Percentiles rank a stretch among this genome's conserved stretches.
Evolutionary conservation across 345 rosid genomes (phyloP).

Genomic region (Turritis glabra): DNA sequence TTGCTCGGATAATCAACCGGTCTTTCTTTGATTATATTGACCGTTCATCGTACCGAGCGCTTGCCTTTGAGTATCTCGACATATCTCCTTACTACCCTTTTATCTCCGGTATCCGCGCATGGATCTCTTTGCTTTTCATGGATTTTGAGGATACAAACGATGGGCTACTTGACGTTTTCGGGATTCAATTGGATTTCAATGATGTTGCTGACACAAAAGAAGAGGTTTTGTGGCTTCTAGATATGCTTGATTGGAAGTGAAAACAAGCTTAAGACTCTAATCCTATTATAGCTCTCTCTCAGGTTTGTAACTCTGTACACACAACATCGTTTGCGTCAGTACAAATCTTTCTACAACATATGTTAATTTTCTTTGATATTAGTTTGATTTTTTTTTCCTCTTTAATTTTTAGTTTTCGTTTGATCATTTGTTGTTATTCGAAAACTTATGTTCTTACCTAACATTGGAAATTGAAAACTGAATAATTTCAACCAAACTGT

Average conservation of each 20-base stretch:
- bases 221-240: conserved; percentile 89
- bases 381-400: background rate
- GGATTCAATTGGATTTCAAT: conserved; percentile 84
- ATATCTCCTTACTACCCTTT: conserved; percentile 85
- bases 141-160: conserved; percentile 64
- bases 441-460: background rate
- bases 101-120: conserved; percentile 68
- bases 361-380: background rate
- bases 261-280: too few species aligned
- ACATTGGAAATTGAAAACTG: background rate
- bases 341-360: background rate
- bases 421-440: background rate
- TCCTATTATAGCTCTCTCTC: too few species aligned
- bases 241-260: conserved; percentile 97
- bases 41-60: conserved; percentile 59
- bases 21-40: conserved; percentile 77
- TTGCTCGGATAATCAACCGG: conserved; percentile 68
- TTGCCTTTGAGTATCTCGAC: conserved; percentile 82
- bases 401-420: background rate
- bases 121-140: conserved; percentile 83
- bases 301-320: conserved; percentile 9
- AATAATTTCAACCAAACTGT: background rate
- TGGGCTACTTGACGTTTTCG: conserved; percentile 64
- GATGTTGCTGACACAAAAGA: conserved; percentile 80
- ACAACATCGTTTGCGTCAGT: background rate